Percentiles rank a stretch among this genome's conserved stretches.
These are phyloP conservation scores for Metschnikowia shivogae DNA, from an alignment of 805 yeast genomes.

Conservation along the genomic window DNA sequence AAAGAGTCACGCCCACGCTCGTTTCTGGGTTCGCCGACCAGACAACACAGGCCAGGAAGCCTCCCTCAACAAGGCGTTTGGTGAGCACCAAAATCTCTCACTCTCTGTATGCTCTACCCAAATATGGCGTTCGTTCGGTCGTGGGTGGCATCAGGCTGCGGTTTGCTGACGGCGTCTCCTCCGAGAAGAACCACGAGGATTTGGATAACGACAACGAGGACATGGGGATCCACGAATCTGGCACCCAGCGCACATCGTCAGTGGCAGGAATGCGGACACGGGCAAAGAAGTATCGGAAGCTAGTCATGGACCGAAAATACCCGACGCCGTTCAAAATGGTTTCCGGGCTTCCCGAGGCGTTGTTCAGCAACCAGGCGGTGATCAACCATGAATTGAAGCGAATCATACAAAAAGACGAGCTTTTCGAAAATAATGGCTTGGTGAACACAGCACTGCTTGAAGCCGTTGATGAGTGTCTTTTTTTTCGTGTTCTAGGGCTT, in stretches of 20 bases:
- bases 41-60: conserved; percentile 9
- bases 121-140: conserved; percentile 59
- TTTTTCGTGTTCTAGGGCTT: conserved; percentile 35
- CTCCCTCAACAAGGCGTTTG: background rate
- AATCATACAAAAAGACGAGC: conserved; percentile 24
- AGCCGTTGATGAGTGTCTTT: conserved; percentile 32
- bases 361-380: conserved; percentile 32
- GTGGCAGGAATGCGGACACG: conserved; percentile 31
- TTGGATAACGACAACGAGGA: conserved; percentile 50
- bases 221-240: conserved; percentile 32
- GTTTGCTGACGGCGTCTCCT: conserved; percentile 6
- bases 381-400: conserved; percentile 29
- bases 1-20: conserved; percentile 68
- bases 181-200: conserved; percentile 20
- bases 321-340: conserved; percentile 35
- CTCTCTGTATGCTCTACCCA: conserved; percentile 51
- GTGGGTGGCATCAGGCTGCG: conserved; percentile 45
- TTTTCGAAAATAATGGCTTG: conserved; percentile 18
- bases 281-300: conserved; percentile 28
- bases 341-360: conserved; percentile 31
- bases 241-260: conserved; percentile 20
- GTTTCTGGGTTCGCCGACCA: conserved; percentile 44
- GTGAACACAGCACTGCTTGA: conserved; percentile 27
- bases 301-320: conserved; percentile 29
- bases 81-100: conserved; percentile 35